Percentiles rank a stretch among this genome's conserved stretches.
Evolutionary conservation across 495 filamentous ascomycete genomes (phyloP).

Genomic region (Gamarada debralockiae): DNA sequence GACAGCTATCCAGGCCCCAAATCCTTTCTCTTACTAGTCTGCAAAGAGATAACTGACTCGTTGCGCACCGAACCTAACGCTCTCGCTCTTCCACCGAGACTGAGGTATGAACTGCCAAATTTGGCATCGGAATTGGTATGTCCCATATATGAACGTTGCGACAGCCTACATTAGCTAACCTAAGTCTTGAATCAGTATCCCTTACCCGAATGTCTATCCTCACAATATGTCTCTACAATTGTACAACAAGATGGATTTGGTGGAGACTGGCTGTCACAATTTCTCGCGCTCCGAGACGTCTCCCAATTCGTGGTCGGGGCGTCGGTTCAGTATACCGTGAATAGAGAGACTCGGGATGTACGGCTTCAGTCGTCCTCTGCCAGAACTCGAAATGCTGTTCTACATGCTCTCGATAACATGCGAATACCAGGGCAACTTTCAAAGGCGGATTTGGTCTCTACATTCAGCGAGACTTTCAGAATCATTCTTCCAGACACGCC

Average conservation of each 20-base stretch:
- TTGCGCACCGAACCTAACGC: slow-evolving; percentile 29
- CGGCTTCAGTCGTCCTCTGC: slow-evolving; percentile 29
- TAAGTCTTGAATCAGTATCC: too few species aligned
- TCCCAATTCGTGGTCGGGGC: slow-evolving; percentile 33
- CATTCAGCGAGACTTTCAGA: slow-evolving; percentile 29
- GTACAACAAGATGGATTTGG: slow-evolving; percentile 21
- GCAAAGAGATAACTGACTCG: slow-evolving; percentile 29
- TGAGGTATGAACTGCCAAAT: slow-evolving; percentile 31
- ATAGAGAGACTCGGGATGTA: slow-evolving; percentile 29
- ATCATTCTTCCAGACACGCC: slow-evolving; percentile 32
- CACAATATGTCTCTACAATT: slow-evolving; percentile 26
- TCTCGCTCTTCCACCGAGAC: slow-evolving; percentile 25
- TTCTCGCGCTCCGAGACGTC: slow-evolving; percentile 32
- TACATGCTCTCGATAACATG: slow-evolving; percentile 28
- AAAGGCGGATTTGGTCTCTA: slow-evolving; percentile 24
- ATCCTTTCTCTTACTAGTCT: slow-evolving; percentile 31
- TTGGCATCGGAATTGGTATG: slow-evolving; percentile 30
- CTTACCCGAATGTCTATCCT: slow-evolving; percentile 16
- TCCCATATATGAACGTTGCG: too few species aligned
- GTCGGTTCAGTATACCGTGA: slow-evolving; percentile 32
- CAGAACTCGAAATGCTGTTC: slow-evolving; percentile 32
- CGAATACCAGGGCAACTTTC: slow-evolving; percentile 27
- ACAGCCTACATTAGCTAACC: too few species aligned
- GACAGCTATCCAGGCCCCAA: slow-evolving; percentile 32
- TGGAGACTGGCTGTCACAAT: slow-evolving; percentile 28